Conservation (phyloP, 768 basidiomycete species). For the Tylopilus sp. region DNA sequence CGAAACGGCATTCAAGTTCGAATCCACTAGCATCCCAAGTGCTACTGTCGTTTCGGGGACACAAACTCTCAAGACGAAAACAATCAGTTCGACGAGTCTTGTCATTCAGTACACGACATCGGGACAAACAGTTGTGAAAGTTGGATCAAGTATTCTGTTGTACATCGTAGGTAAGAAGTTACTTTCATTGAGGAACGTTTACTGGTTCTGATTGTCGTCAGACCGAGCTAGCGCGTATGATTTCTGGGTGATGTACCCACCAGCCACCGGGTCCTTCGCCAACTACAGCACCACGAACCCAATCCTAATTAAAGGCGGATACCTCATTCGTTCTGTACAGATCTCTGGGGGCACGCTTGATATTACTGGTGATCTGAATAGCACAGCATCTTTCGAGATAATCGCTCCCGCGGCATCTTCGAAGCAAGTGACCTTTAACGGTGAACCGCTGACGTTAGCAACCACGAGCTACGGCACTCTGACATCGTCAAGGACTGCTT, state of each 20-base stretch:
- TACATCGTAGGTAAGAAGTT: conserved; percentile 42
- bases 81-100: conserved; percentile 34
- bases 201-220: conserved; percentile 16
- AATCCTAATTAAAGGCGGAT: conserved; percentile 47
- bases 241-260: conserved; percentile 47
- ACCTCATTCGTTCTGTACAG: conserved; percentile 41
- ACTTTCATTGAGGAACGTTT: background rate
- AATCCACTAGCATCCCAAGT: conserved; percentile 22
- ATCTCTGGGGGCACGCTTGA: conserved; percentile 37
- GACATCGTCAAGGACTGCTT: conserved; percentile 17
- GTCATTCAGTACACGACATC: conserved; percentile 44
- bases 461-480: conserved; percentile 44
- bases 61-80: conserved; percentile 35
- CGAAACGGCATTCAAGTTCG: conserved; percentile 46
- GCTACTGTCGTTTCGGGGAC: conserved; percentile 19
- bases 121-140: conserved; percentile 45
- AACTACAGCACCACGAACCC: conserved; percentile 39
- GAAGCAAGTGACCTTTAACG: conserved; percentile 43
- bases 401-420: conserved; percentile 42
- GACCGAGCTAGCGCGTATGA: conserved; percentile 49
- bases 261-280: conserved; percentile 34
- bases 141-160: conserved; percentile 38
- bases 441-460: conserved; percentile 28
- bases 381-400: conserved; percentile 43
- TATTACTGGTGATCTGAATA: conserved; percentile 44